Evolutionary conservation across 2,329 filamentous ascomycete species (phyloP).

Genomic region (Raffaelea albimanens): DNA sequence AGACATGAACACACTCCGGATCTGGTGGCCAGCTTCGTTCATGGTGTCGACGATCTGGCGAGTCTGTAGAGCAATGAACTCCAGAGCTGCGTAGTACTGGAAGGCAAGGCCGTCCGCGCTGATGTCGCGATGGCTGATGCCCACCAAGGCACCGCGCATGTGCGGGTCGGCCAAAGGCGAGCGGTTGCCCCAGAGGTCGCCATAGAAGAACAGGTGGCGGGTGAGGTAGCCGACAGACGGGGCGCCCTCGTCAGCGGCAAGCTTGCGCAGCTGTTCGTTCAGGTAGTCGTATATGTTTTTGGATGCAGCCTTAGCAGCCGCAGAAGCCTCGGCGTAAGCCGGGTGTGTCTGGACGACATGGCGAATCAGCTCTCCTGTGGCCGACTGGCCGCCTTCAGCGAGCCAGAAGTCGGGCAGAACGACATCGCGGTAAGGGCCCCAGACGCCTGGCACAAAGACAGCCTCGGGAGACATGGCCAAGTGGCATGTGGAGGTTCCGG

Average conservation of each 20-base stretch:
- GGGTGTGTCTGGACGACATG: constrained; percentile 94
- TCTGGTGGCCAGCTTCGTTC: constrained; percentile 81
- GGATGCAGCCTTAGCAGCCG: constrained; percentile 67
- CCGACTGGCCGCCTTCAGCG: constrained; percentile 93
- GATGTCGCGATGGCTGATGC: constrained; percentile 70
- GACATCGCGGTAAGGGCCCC: constrained; percentile 94
- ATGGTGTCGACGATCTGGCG: constrained; percentile 90
- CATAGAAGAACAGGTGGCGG: constrained; percentile 97
- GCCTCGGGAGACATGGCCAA: constrained; percentile 89
- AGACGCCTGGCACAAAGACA: constrained; percentile 90
- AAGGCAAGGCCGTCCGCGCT: constrained; percentile 78
- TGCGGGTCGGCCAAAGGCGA: constrained; percentile 85
- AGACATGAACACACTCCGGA: constrained; percentile 96
- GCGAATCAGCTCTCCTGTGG: constrained; percentile 87
- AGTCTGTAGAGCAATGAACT: constrained; percentile 96
- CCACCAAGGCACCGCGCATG: constrained; percentile 87
- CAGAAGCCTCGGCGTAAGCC: constrained; percentile 67
- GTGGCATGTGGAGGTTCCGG: constrained; percentile 95
- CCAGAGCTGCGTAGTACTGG: constrained; percentile 92
- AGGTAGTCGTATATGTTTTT: constrained; percentile 94
- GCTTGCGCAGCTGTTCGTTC: constrained; percentile 73
- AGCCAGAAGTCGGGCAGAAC: constrained; percentile 90
- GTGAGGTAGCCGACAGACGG: constrained; percentile 77
- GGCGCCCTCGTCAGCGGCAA: constrained; percentile 59
- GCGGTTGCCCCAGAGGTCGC: constrained; percentile 93